A percentile compares a stretch with the other conserved stretches of the same genome.
phyloP scores from a whole-genome alignment of 106 monocot species.

The Acanthochlamys bracteata region DNA sequence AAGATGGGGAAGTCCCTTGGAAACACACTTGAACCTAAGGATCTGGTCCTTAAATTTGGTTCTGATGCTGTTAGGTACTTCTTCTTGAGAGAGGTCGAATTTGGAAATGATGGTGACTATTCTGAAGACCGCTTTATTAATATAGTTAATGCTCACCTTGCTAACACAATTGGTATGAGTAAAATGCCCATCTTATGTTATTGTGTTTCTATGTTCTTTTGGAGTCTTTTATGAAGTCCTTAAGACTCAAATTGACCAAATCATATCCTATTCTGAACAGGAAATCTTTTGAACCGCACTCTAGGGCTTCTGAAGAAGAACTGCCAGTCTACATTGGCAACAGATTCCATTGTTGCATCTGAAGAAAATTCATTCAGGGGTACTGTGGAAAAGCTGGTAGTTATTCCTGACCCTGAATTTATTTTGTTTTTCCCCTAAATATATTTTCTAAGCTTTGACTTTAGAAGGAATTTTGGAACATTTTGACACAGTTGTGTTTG shows the following conservation, averaged over 20 bases:
- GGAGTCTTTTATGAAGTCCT: too few relatives aligned
- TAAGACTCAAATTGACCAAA: not conserved
- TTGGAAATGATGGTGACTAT: slow-evolving; percentile 96
- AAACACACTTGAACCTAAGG: slow-evolving; percentile 92
- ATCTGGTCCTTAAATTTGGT: slow-evolving; percentile 84
- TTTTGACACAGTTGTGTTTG: too few relatives aligned
- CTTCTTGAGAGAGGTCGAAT: slow-evolving; percentile 93
- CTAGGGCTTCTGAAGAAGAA: slow-evolving; percentile 93
- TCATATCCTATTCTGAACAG: slow-evolving; percentile 20
- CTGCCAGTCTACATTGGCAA: slow-evolving; percentile 64
- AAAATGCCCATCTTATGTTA: not conserved
- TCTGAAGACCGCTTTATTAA: slow-evolving; percentile 91
- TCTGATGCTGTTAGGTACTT: slow-evolving; percentile 94
- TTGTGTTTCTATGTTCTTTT: not conserved
- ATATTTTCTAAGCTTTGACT: too few relatives aligned
- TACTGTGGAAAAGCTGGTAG: slow-evolving; percentile 61
- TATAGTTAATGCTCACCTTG: slow-evolving; percentile 93
- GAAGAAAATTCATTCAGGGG: slow-evolving; percentile 64
- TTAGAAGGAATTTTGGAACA: too few relatives aligned
- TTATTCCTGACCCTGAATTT: too few relatives aligned
- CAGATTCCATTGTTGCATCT: slow-evolving; percentile 63
- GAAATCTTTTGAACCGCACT: slow-evolving; percentile 96
- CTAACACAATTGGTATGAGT: slow-evolving; percentile 78
- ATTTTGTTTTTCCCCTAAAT: too few relatives aligned
- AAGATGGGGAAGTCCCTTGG: slow-evolving; percentile 99